These are phyloP conservation scores for Ophiobolus disseminans DNA, from an alignment of 2,329 filamentous ascomycete genomes.

Conservation along the genomic window DNA sequence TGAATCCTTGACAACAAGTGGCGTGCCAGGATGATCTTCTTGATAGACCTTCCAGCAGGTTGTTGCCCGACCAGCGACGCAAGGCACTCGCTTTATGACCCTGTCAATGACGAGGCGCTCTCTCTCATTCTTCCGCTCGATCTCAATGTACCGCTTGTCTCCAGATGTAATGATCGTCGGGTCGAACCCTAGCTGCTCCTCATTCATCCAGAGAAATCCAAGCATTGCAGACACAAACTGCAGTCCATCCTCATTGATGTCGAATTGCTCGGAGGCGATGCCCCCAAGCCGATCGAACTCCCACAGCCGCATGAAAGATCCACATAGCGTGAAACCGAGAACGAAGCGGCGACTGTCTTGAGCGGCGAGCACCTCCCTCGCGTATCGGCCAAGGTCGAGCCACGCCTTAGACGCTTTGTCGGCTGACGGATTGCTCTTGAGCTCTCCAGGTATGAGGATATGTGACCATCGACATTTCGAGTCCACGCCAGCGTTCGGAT, in stretches of 20 bases:
- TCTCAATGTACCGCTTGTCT: slow-evolving; percentile 49
- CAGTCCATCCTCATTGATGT: slow-evolving; percentile 55
- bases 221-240: slow-evolving; percentile 53
- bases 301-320: slow-evolving; percentile 56
- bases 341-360: slow-evolving; percentile 48
- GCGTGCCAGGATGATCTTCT: slow-evolving; percentile 37
- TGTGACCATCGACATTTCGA: slow-evolving; percentile 48
- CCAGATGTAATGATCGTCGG: slow-evolving; percentile 49
- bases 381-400: slow-evolving; percentile 54
- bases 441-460: slow-evolving; percentile 55
- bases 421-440: slow-evolving; percentile 55
- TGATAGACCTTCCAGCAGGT: slow-evolving; percentile 44
- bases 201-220: slow-evolving; percentile 53
- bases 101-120: slow-evolving; percentile 27
- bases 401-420: slow-evolving; percentile 45
- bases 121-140: slow-evolving; percentile 43
- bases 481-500: slow-evolving; percentile 17
- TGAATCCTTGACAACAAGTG: slow-evolving; percentile 56
- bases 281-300: slow-evolving; percentile 56
- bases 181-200: slow-evolving; percentile 54
- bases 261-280: slow-evolving; percentile 55
- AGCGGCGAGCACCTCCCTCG: slow-evolving; percentile 52
- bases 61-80: slow-evolving; percentile 22
- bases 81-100: slow-evolving; percentile 21
- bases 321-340: slow-evolving; percentile 58